Evolutionary conservation across 805 yeast genomes (phyloP).

Genomic region (Nakazawaea molendinolei): DNA sequence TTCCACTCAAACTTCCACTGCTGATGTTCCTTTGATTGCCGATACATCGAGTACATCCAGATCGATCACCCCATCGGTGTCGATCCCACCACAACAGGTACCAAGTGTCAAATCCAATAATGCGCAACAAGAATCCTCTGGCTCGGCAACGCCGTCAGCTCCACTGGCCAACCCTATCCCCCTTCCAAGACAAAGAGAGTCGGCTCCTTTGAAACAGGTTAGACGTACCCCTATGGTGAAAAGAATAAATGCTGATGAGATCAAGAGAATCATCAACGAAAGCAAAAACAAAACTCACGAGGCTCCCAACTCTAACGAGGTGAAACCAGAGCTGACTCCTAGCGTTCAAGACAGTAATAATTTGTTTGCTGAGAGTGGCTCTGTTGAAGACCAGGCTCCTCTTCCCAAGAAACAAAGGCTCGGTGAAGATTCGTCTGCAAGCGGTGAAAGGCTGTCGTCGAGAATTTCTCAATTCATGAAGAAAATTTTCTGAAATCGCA

Average conservation of each 20-base stretch:
- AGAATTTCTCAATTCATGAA: slow-evolving; percentile 1
- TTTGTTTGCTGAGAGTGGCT: background rate
- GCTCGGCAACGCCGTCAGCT: background rate
- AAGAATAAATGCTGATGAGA: slow-evolving; percentile 6
- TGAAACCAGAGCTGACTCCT: background rate
- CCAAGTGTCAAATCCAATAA: too few relatives aligned
- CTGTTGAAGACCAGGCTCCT: background rate
- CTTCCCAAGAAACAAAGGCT: background rate
- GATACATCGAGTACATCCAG: too few relatives aligned
- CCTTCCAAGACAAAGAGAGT: background rate
- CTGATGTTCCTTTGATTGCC: too few relatives aligned
- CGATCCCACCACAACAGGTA: too few relatives aligned
- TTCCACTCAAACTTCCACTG: too few relatives aligned
- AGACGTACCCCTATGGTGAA: slow-evolving; percentile 1
- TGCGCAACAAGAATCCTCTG: too few relatives aligned
- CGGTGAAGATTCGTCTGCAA: too few relatives aligned
- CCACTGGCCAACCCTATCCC: slow-evolving; percentile 5
- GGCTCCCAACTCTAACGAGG: background rate
- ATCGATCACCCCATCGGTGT: too few relatives aligned
- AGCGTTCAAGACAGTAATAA: background rate
- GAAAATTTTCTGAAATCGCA: slow-evolving; percentile 1
- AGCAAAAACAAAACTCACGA: background rate
- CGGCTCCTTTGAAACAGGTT: slow-evolving; percentile 1
- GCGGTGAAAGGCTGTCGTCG: background rate
- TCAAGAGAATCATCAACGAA: slow-evolving; percentile 9